These are phyloP conservation scores for Gynostemma pentaphyllum DNA, from an alignment of 306 rosid genomes.

Conservation along the genomic window DNA sequence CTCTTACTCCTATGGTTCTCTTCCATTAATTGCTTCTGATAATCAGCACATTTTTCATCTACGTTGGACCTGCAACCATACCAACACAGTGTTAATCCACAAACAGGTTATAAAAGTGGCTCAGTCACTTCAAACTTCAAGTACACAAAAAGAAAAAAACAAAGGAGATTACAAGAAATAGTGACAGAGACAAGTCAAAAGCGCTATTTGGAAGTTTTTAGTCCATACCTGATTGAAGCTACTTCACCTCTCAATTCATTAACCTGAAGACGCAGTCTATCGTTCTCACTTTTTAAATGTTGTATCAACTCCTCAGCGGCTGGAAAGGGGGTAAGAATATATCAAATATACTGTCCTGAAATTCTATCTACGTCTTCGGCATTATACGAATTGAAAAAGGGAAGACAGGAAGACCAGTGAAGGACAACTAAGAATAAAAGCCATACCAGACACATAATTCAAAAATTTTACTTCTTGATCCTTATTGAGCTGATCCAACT, in stretches of 20 bases:
- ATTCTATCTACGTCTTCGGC: background rate
- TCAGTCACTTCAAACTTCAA: background rate
- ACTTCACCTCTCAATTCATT: constrained; percentile 56
- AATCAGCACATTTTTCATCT: constrained; percentile 37
- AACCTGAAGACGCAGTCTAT: constrained; percentile 36
- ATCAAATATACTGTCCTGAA: background rate
- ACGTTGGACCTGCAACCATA: constrained; percentile 38
- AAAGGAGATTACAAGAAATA: background rate
- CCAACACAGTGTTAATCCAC: constrained; percentile 6
- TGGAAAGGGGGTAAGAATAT: constrained; percentile 23
- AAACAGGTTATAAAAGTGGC: background rate
- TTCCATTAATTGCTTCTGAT: constrained; percentile 40
- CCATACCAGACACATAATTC: constrained; percentile 51
- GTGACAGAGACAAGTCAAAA: background rate
- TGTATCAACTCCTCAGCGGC: constrained; percentile 69
- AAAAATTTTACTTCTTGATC: constrained; percentile 67
- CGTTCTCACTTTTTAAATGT: constrained; percentile 52
- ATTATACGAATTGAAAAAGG: background rate
- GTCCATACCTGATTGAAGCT: constrained; percentile 46
- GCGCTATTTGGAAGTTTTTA: constrained; percentile 5
- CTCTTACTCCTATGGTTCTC: constrained; percentile 58
- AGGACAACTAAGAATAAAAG: background rate
- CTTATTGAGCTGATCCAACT: constrained; percentile 37
- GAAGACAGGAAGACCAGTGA: background rate
- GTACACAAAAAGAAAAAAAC: background rate